Evolutionary conservation across 129 eudicot genomes (phyloP).

Genomic region (Escallonia herrerae): DNA sequence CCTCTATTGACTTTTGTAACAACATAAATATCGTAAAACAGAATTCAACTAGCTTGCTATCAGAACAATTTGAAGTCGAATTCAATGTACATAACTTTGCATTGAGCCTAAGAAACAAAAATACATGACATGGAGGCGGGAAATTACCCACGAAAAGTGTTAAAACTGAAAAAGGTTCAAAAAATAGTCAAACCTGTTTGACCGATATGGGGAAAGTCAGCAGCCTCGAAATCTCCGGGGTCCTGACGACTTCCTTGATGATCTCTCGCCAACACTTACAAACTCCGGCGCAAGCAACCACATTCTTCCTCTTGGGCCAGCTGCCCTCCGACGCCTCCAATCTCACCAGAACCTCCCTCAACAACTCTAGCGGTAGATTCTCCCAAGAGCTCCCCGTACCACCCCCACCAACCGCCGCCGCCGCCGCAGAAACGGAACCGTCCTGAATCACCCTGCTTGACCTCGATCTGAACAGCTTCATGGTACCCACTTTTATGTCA

Average conservation of each 20-base stretch:
- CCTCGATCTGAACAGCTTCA: slow-evolving; percentile 30
- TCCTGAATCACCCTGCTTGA: slow-evolving; percentile 65
- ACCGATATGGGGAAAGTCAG: slow-evolving; percentile 77
- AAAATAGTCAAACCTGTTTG: slow-evolving; percentile 48
- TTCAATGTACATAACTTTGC: too few species aligned
- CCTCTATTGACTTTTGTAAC: too few species aligned
- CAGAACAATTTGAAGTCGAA: too few species aligned
- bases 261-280: slow-evolving; percentile 80
- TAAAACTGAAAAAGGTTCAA: too few species aligned
- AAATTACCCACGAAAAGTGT: too few species aligned
- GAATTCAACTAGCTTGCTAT: too few species aligned
- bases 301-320: slow-evolving; percentile 74
- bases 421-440: slow-evolving; percentile 32
- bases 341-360: slow-evolving; percentile 59
- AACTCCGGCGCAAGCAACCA: slow-evolving; percentile 81
- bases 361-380: slow-evolving; percentile 61
- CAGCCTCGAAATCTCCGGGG: slow-evolving; percentile 52
- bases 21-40: too few species aligned
- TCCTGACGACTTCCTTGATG: slow-evolving; percentile 70
- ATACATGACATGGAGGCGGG: too few species aligned
- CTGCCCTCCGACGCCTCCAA: slow-evolving; percentile 51
- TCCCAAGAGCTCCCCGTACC: slow-evolving; percentile 45
- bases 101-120: too few species aligned
- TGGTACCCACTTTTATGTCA: too few species aligned
- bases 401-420: slow-evolving; percentile 8